Percentiles rank a stretch among this genome's conserved stretches.
These are phyloP conservation scores for Chalaropsis thielavioides DNA, from an alignment of 2,329 filamentous ascomycete species.

Conservation along the genomic window DNA sequence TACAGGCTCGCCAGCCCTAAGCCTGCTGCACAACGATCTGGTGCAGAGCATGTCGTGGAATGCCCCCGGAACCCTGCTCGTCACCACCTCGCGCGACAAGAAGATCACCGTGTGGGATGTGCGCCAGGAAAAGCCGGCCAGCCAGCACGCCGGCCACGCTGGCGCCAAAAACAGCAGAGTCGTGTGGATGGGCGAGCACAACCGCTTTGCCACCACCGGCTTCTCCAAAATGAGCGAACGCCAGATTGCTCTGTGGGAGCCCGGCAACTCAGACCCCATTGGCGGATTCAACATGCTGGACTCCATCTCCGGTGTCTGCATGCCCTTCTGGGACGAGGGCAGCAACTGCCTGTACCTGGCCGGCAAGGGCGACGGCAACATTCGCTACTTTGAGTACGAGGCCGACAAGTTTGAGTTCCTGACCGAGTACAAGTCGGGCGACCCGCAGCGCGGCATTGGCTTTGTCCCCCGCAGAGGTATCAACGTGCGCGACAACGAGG, in stretches of 20 bases:
- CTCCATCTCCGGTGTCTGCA: constrained; percentile 93
- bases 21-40: constrained; percentile 76
- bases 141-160: constrained; percentile 71
- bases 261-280: constrained; percentile 70
- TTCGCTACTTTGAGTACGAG: constrained; percentile 95
- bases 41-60: constrained; percentile 95
- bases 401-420: constrained; percentile 98
- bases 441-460: constrained; percentile 86
- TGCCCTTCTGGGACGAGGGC: constrained; percentile 99
- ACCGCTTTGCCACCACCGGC: constrained; percentile 87
- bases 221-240: constrained; percentile 98
- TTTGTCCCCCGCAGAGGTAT: constrained; percentile 92
- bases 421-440: constrained; percentile 91
- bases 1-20: constrained; percentile 57
- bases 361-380: constrained; percentile 97
- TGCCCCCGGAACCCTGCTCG: constrained; percentile 70
- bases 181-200: constrained; percentile 95
- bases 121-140: constrained; percentile 73
- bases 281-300: constrained; percentile 83
- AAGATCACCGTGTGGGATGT: constrained; percentile 97
- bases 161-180: constrained; percentile 96
- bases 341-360: constrained; percentile 92
- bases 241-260: constrained; percentile 90
- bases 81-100: constrained; percentile 94
- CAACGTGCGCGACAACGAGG: constrained; percentile 91